Percentiles rank a stretch among this genome's conserved stretches.
Conservation (phyloP, 1,139 yeast genomes). For the Blastobotrys persicus region DNA sequence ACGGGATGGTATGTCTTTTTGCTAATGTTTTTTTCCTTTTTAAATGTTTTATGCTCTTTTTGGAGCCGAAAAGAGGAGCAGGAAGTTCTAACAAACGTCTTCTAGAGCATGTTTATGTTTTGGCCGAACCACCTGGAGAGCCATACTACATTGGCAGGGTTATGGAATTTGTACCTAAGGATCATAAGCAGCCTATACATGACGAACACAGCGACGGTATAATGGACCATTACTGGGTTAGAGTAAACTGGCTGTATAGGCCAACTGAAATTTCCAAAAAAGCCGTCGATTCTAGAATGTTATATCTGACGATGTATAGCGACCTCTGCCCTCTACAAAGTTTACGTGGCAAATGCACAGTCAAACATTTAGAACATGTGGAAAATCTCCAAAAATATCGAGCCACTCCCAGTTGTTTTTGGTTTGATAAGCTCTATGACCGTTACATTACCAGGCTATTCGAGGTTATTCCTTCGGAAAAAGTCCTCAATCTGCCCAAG, state of each 20-base stretch:
- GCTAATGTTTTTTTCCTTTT: too few relatives aligned
- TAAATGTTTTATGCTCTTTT: too few relatives aligned
- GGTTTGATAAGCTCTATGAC: constrained; percentile 84
- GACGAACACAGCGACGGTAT: constrained; percentile 8
- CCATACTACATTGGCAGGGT: constrained; percentile 88
- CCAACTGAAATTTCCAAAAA: constrained; percentile 78
- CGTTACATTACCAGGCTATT: constrained; percentile 81
- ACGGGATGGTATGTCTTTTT: constrained; percentile 34
- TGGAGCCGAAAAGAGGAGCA: too few relatives aligned
- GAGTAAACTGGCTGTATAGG: constrained; percentile 89
- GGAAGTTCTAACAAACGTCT: constrained; percentile 6
- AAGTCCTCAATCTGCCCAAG: constrained; percentile 54
- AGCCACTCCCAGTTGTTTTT: constrained; percentile 65
- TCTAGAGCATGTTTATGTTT: constrained; percentile 71
- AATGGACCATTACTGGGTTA: constrained; percentile 50
- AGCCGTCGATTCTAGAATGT: constrained; percentile 66
- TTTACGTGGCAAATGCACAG: constrained; percentile 72
- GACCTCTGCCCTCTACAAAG: constrained; percentile 78
- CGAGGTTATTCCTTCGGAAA: constrained; percentile 65
- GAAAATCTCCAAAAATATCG: constrained; percentile 57
- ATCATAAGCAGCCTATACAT: constrained; percentile 16
- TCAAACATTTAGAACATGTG: constrained; percentile 65
- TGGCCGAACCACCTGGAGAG: constrained; percentile 93
- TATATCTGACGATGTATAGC: constrained; percentile 84
- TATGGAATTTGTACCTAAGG: constrained; percentile 58